Conservation (phyloP, 1,284 basidiomycete genomes). For the Coniophora puteana region DNA sequence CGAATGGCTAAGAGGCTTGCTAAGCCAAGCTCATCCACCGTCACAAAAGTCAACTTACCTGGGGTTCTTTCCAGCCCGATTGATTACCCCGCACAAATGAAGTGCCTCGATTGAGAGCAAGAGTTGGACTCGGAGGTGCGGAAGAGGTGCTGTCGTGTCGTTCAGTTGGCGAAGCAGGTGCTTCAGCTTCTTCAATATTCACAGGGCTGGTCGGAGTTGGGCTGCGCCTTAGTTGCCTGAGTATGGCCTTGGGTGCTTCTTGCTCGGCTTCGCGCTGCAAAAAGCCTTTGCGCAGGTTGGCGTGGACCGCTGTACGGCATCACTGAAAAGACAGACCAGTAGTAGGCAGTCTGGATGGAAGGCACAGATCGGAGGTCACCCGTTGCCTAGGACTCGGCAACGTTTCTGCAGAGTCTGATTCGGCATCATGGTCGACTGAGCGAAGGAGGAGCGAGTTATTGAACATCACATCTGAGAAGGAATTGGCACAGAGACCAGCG, state of each 20-base stretch:
- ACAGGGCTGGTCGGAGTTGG: conserved; percentile 32
- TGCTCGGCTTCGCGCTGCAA: conserved; percentile 63
- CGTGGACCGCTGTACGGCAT: conserved; percentile 6
- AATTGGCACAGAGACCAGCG: too few relatives aligned
- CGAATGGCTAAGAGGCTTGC: conserved; percentile 51
- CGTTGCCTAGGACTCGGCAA: conserved; percentile 28
- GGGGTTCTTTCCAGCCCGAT: conserved; percentile 57
- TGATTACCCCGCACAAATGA: too few relatives aligned
- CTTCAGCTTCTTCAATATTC: conserved; percentile 9
- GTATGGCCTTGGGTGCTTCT: conserved; percentile 48
- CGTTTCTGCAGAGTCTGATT: conserved; percentile 15
- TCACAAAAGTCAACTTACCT: conserved; percentile 36
- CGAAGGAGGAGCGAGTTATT: conserved; percentile 55
- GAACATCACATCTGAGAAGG: conserved; percentile 30
- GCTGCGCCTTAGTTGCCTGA: conserved; percentile 43
- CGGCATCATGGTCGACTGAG: conserved; percentile 31
- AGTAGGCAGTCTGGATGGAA: conserved; percentile 65
- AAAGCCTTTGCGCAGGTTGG: conserved; percentile 45
- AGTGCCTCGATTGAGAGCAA: too few relatives aligned
- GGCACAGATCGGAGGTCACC: conserved; percentile 49
- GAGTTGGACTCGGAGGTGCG: too few relatives aligned
- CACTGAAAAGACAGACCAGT: conserved; percentile 40
- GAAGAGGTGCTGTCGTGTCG: conserved; percentile 15
- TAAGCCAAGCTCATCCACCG: neutral
- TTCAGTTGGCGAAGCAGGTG: conserved; percentile 14